Conservation (phyloP, 176 grass and related monocot species). For the Calamus simplicifolius region DNA sequence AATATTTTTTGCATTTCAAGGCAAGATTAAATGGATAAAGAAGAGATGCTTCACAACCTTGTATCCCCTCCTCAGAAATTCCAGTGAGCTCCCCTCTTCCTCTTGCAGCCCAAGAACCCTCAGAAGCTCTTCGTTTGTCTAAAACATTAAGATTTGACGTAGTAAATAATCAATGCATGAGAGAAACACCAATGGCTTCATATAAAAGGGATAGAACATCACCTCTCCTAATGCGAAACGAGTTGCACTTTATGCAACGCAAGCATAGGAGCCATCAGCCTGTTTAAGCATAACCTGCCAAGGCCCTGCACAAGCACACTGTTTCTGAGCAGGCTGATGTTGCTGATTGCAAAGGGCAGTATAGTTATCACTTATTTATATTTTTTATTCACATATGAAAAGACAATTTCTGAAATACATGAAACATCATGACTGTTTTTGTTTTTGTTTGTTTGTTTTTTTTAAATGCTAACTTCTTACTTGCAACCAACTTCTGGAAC, state of each 20-base stretch:
- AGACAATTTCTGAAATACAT: no score
- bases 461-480: no score
- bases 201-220: conserved; percentile 9
- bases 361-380: no score
- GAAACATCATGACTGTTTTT: no score
- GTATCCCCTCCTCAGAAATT: conserved; percentile 92
- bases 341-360: not conserved
- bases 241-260: conserved; percentile 75
- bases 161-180: conserved; percentile 1
- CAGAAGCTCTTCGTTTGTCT: conserved; percentile 88
- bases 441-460: no score
- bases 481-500: no score
- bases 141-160: conserved; percentile 6
- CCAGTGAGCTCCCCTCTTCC: conserved; percentile 77
- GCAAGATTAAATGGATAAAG: not conserved
- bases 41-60: conserved; percentile 37
- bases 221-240: conserved; percentile 94
- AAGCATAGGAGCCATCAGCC: conserved; percentile 81
- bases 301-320: conserved; percentile 49
- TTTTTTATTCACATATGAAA: no score
- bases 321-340: not conserved
- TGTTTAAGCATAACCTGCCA: conserved; percentile 99
- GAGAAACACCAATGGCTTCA: not conserved
- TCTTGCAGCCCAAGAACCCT: conserved; percentile 94
- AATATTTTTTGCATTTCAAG: not conserved